Evolutionary conservation across 208 protist genomes (phyloP), one percentile per base, ranked within the genome.

Genomic region (Leishmania tarentolae): DNA sequence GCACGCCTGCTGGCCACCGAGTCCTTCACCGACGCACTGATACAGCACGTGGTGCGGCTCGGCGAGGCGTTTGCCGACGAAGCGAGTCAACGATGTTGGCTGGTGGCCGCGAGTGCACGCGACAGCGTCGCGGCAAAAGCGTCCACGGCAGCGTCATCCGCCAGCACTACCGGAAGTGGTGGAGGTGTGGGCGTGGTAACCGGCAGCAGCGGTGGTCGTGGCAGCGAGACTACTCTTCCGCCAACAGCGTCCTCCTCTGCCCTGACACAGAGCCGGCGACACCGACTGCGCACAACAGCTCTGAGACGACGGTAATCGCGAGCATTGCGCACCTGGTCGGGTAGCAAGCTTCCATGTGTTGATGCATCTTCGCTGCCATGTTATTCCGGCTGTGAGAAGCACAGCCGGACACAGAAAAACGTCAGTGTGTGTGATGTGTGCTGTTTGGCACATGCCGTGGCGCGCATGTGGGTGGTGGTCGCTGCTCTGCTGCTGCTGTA

Each of bases 31-130:
- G 77, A 77, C 40, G 71, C 82, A 37, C 56, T 81, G 50, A 71
- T 85, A 40, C 56, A 81, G 61, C 76, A 85, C 70, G 82, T 81
- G 9, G 24, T 85, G 71, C 50, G 9, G 0, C 70, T 85, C 0
- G 71, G 70, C 2, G 76, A 78, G 35, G 70, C 75, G 2, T 66
- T 74, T 28, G 78, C 77, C n/a, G 76, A 80, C 40, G 82, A 85
- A 40, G 80, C 70, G 56, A 79, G 80, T 44, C 63, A 53, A 8
- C 63, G 68, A 17, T 75, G 74, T 50, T 69, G 53, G 72, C 50
- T 42, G 37, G 56, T 44, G 6, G 46, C n/a, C 4, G 52, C 79
- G 40, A 31, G 59, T n/a, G 59, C 31, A 65, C 37, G 72, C 50
- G 71, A 74, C 24, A 47, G 24, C 28, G 50, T 40, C 42, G 37